phyloP scores from a whole-genome alignment of 305 asterid genomes.

The Solanum aculeatissimum region DNA sequence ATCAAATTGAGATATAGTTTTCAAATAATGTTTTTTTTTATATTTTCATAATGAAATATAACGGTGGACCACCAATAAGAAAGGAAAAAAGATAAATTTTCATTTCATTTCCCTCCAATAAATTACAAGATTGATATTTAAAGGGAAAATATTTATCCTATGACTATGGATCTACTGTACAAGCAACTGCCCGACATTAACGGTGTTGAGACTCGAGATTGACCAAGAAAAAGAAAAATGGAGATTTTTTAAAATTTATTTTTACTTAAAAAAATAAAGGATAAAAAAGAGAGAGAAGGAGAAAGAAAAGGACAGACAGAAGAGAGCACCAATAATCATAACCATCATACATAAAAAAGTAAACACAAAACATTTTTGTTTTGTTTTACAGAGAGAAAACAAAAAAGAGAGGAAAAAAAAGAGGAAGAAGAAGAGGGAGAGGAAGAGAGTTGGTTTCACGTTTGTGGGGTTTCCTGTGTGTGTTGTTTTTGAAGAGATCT shows the following conservation, averaged over 20 bases:
- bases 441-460: constrained; percentile 19
- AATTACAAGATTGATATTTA: neutral
- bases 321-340: neutral
- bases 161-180: neutral
- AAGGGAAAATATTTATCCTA: neutral
- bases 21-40: no score
- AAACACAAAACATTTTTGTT: constrained; percentile 15
- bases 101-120: constrained; percentile 1
- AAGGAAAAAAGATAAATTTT: neutral
- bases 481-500: constrained; percentile 11
- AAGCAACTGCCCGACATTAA: constrained; percentile 35
- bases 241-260: neutral
- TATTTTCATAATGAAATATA: no score
- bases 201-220: constrained; percentile 48
- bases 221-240: constrained; percentile 4
- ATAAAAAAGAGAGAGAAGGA: neutral
- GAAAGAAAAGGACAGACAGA: constrained; percentile 7
- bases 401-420: neutral
- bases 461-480: constrained; percentile 20
- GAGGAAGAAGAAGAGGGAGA: neutral
- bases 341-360: neutral
- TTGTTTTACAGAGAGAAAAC: constrained; percentile 10
- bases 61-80: neutral
- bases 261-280: neutral
- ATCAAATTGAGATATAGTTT: no score